Percentiles rank a stretch among this genome's conserved stretches.
phyloP scores from a whole-genome alignment of 495 filamentous ascomycete genomes.

The Penicillium tannophilum region DNA sequence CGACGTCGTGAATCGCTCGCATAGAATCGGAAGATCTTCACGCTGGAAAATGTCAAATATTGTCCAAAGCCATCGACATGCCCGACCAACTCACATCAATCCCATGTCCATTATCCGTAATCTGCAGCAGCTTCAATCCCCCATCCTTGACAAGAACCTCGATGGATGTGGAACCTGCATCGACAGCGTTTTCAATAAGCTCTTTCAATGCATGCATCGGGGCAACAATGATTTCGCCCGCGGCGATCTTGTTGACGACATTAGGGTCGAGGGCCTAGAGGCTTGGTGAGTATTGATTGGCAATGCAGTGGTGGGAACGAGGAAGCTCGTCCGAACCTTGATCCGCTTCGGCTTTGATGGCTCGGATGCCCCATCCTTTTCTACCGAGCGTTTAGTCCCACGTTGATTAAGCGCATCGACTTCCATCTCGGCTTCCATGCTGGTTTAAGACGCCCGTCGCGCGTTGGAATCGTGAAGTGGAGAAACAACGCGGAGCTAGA shows the following conservation, averaged over 20 bases:
- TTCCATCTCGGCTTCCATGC: slow-evolving; percentile 53
- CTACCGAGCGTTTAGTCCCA: slow-evolving; percentile 66
- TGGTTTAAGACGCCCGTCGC: slow-evolving; percentile 7
- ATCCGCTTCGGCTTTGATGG: slow-evolving; percentile 64
- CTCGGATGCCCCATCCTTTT: slow-evolving; percentile 39
- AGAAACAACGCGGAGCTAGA: slow-evolving; percentile 19
- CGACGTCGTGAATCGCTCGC: slow-evolving; percentile 95
- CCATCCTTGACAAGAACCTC: slow-evolving; percentile 95
- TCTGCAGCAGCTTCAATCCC: slow-evolving; percentile 94
- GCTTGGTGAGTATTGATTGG: not conserved
- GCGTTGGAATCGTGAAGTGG: slow-evolving; percentile 22
- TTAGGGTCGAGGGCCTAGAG: slow-evolving; percentile 83
- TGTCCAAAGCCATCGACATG: not conserved
- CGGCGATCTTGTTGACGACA: slow-evolving; percentile 98
- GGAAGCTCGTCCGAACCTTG: slow-evolving; percentile 41
- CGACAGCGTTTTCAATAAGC: slow-evolving; percentile 95
- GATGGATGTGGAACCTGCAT: slow-evolving; percentile 89
- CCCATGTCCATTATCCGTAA: slow-evolving; percentile 96
- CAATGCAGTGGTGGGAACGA: not conserved
- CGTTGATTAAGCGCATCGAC: slow-evolving; percentile 44
- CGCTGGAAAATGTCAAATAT: slow-evolving; percentile 50
- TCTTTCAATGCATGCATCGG: slow-evolving; percentile 98
- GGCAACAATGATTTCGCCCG: slow-evolving; percentile 98
- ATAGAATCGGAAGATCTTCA: slow-evolving; percentile 91
- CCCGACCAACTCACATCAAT: slow-evolving; percentile 69